Percentiles rank a stretch among this genome's conserved stretches.
These are phyloP conservation scores for Piromyces sp. DNA, from an alignment of 192 early-diverging fungal species.

Conservation along the genomic window DNA sequence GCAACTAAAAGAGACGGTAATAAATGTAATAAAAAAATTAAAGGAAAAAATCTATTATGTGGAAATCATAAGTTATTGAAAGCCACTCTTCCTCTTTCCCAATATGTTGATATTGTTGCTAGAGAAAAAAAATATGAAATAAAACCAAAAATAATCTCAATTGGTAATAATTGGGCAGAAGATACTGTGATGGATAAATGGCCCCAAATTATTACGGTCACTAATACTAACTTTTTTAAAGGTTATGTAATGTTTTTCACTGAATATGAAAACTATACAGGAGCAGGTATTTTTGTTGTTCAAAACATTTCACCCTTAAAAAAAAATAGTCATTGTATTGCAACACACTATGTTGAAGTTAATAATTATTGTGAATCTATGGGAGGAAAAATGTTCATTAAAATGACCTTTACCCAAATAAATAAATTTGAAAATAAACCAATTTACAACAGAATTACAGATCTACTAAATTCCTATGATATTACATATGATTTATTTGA, in stretches of 20 bases:
- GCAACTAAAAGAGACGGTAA: background rate
- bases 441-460: background rate
- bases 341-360: background rate
- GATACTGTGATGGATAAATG: background rate
- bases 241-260: background rate
- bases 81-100: background rate
- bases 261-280: background rate
- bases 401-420: background rate
- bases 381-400: background rate
- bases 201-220: background rate
- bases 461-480: background rate
- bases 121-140: background rate
- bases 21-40: background rate
- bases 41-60: background rate
- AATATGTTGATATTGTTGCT: background rate
- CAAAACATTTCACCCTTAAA: background rate
- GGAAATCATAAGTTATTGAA: background rate
- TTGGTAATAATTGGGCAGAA: background rate
- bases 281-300: background rate
- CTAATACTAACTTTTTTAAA: background rate
- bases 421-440: background rate
- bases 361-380: background rate
- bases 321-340: background rate
- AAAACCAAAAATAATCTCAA: background rate
- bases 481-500: background rate